Conservation (phyloP, 495 filamentous ascomycete genomes). For the Neurospora cerealis region DNA sequence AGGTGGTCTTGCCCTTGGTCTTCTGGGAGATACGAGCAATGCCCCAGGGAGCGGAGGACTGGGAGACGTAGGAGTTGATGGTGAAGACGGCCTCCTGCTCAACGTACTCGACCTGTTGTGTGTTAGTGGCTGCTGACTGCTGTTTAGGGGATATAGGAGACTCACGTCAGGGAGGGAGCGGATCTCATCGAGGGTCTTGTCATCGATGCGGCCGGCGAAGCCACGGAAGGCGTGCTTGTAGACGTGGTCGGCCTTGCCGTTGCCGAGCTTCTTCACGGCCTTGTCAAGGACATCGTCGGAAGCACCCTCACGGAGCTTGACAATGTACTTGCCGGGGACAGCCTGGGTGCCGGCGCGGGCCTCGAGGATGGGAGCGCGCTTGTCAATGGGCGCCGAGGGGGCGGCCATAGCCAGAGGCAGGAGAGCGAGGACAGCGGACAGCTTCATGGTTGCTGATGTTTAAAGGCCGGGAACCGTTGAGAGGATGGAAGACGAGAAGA, state of each 20-base stretch:
- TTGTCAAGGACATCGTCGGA: conserved; percentile 21
- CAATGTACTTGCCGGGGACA: conserved; percentile 44
- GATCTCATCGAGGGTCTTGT: conserved; percentile 29
- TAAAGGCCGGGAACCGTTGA: background rate
- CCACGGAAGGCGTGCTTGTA: conserved; percentile 35
- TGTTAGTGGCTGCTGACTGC: background rate
- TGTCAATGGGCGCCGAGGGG: conserved; percentile 10
- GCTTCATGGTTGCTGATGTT: background rate
- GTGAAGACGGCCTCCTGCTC: conserved; percentile 41
- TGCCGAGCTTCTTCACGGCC: conserved; percentile 20
- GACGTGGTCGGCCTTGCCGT: conserved; percentile 29
- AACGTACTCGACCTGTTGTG: conserved; percentile 39
- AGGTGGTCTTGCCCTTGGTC: conserved; percentile 37
- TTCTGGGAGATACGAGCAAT: conserved; percentile 48
- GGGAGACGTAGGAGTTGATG: conserved; percentile 37
- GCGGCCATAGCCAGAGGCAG: conserved; percentile 13
- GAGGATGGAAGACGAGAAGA: background rate
- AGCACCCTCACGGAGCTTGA: conserved; percentile 42
- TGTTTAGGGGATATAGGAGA: too few species aligned
- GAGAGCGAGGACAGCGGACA: conserved; percentile 12
- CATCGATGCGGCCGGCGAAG: conserved; percentile 30
- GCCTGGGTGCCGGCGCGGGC: conserved; percentile 14
- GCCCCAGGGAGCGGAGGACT: conserved; percentile 50
- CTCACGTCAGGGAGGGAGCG: conserved; percentile 32
- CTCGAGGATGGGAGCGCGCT: conserved; percentile 6